Evolutionary conservation across 352 stramenopile genomes (phyloP), one percentile per base, ranked within the genome.

Genomic region (Globisporangium sylvaticum): DNA sequence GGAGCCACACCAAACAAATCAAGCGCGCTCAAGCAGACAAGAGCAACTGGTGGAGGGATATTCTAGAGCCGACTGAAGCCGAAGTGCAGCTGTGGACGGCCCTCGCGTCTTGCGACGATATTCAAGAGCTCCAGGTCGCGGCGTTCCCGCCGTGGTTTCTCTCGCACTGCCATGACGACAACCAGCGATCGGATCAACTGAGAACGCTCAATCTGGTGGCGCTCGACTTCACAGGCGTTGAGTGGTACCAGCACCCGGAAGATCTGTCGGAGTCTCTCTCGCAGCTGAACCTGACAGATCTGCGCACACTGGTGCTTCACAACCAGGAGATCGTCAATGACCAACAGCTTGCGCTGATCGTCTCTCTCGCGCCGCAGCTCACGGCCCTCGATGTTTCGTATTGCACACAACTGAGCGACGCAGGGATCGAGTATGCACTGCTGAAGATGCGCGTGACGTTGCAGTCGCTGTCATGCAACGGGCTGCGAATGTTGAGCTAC

Each of bases 111-210:
- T 15, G 34, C 24, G 53, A 57, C n/a, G 62, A 62, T 18, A 34
- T 24, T 4, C 62, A 42, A 25, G 62, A 62, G 18, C 37, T 67
- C n/a, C 15, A 37, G 15, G 53, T 67, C 20, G 53, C 39, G 8
- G 18, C 53, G 14, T 62, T 67, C 10, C 62, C 62, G 1, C 62
- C 53, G 22, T 67, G 62, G 62, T 67, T 62, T 27, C 4, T 67
- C 37, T 59, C 27, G 29, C 14, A n/a, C 39, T 48, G 5, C 15
- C 39, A 48, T 7, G 15, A 9, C 8, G 39, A 48, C 8, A 48
- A 48, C 29, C 54, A 42, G 15, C 29, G 18, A 20, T 29, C 9
- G 4, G 25, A 55, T 6, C 3, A 27, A 15, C 22, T 24, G 2
- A 37, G 15, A 12, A 44, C 32, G n/a, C 9, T 31, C 7, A 9